Percentiles rank a stretch among this genome's conserved stretches.
phyloP scores from a whole-genome alignment of 73 alveolate species.

The Paramecium bursaria region DNA sequence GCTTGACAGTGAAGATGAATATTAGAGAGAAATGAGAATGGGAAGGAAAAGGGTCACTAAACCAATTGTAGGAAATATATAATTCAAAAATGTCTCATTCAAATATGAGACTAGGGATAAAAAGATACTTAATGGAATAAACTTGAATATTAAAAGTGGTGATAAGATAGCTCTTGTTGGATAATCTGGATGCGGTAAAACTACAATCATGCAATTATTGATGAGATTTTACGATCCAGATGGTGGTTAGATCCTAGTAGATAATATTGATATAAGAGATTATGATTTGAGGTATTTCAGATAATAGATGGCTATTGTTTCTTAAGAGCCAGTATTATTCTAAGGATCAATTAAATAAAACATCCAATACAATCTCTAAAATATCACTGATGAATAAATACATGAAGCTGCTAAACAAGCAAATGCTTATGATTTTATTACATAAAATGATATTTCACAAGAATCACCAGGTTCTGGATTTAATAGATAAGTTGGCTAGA shows the following conservation, averaged over 20 bases:
- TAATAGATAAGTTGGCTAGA: slow-evolving; percentile 60
- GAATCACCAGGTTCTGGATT: slow-evolving; percentile 65
- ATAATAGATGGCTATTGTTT: slow-evolving; percentile 81
- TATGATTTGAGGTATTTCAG: slow-evolving; percentile 73
- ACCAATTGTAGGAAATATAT: slow-evolving; percentile 79
- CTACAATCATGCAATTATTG: slow-evolving; percentile 82
- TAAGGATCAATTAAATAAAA: slow-evolving; percentile 78
- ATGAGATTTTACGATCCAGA: slow-evolving; percentile 84
- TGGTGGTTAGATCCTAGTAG: slow-evolving; percentile 78
- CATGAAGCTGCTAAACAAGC: slow-evolving; percentile 78
- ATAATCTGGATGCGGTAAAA: slow-evolving; percentile 86
- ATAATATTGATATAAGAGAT: slow-evolving; percentile 80
- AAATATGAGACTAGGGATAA: slow-evolving; percentile 74
- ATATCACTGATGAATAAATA: slow-evolving; percentile 76
- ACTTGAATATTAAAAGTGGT: slow-evolving; percentile 79
- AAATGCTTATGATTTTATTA: slow-evolving; percentile 74
- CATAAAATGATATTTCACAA: too few species aligned
- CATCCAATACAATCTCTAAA: slow-evolving; percentile 71
- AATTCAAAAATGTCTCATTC: slow-evolving; percentile 82
- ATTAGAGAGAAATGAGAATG: background rate
- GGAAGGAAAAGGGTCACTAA: background rate
- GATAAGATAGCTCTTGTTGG: slow-evolving; percentile 89
- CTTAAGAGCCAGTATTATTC: slow-evolving; percentile 89
- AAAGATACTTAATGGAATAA: slow-evolving; percentile 73
- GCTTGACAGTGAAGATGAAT: slow-evolving; percentile 56